These are phyloP conservation scores for Lyophyllum atratum DNA, from an alignment of 768 basidiomycete species.

Conservation along the genomic window DNA sequence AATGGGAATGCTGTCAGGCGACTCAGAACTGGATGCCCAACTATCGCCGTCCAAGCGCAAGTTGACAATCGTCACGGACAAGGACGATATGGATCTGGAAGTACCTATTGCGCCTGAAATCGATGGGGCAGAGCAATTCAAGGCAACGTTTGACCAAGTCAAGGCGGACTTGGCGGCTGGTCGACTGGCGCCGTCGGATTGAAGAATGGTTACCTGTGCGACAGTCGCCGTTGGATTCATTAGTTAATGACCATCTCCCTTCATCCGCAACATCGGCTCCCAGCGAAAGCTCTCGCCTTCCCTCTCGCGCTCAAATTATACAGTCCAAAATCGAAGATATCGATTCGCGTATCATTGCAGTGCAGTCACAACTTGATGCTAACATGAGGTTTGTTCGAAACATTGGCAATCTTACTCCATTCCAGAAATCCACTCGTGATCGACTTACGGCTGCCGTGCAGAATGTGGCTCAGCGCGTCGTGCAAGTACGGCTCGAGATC, in stretches of 20 bases:
- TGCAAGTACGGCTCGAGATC: slow-evolving; percentile 69
- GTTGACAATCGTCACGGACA: slow-evolving; percentile 29
- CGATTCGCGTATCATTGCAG: slow-evolving; percentile 54
- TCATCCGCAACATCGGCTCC: slow-evolving; percentile 19
- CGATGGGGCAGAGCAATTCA: slow-evolving; percentile 67
- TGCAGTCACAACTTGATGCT: slow-evolving; percentile 61
- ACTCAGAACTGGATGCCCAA: slow-evolving; percentile 22
- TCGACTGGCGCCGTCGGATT: slow-evolving; percentile 30
- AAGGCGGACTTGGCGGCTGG: slow-evolving; percentile 79
- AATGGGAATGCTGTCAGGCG: slow-evolving; percentile 43
- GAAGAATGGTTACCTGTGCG: slow-evolving; percentile 16
- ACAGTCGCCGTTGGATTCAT: not conserved
- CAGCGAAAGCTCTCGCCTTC: slow-evolving; percentile 33
- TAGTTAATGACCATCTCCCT: slow-evolving; percentile 7
- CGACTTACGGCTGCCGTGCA: slow-evolving; percentile 65
- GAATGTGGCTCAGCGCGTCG: slow-evolving; percentile 63
- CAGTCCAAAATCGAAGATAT: slow-evolving; percentile 65
- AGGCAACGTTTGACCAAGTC: slow-evolving; percentile 83
- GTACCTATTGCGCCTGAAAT: slow-evolving; percentile 54
- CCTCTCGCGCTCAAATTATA: slow-evolving; percentile 59
- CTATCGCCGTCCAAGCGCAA: slow-evolving; percentile 26
- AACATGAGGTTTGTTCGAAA: slow-evolving; percentile 79
- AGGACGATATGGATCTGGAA: slow-evolving; percentile 39
- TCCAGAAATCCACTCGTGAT: slow-evolving; percentile 82
- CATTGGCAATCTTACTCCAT: slow-evolving; percentile 83